These are phyloP conservation scores for Xylogone sp. DNA, from an alignment of 2,329 filamentous ascomycete species.

Conservation along the genomic window DNA sequence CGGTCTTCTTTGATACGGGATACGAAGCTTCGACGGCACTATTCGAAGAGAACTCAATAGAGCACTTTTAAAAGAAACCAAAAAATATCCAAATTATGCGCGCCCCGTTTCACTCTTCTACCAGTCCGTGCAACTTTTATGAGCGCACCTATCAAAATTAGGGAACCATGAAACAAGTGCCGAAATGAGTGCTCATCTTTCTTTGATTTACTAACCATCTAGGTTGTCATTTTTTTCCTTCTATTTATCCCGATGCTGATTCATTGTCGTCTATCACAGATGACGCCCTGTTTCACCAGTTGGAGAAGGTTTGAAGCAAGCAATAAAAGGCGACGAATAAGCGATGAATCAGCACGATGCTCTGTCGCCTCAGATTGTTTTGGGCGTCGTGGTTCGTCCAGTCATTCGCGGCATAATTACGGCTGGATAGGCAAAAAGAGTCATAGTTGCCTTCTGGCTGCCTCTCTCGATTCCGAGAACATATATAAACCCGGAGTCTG, in stretches of 20 bases:
- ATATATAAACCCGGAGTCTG: neutral
- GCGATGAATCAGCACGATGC: neutral
- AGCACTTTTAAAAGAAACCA: constrained; percentile 17
- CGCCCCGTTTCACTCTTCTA: neutral
- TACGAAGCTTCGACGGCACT: constrained; percentile 27
- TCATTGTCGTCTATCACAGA: no score
- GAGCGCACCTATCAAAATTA: neutral
- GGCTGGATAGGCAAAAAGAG: no score
- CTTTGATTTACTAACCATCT: no score
- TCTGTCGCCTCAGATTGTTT: neutral
- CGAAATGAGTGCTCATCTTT: no score
- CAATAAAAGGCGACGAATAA: neutral
- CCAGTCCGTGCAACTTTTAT: neutral
- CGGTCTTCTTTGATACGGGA: constrained; percentile 18
- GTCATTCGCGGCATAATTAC: neutral
- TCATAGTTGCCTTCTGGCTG: neutral
- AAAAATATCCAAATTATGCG: neutral
- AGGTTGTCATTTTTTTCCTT: no score
- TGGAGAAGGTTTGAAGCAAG: neutral
- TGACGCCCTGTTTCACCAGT: no score
- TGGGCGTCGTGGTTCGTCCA: neutral
- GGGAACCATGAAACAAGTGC: no score
- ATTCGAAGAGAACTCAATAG: constrained; percentile 27
- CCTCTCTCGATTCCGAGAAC: neutral
- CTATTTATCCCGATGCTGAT: no score